Percentiles rank a stretch among this genome's conserved stretches.
Conservation (phyloP, 2,329 filamentous ascomycete species). For the Phaeomoniella chlamydospora region DNA sequence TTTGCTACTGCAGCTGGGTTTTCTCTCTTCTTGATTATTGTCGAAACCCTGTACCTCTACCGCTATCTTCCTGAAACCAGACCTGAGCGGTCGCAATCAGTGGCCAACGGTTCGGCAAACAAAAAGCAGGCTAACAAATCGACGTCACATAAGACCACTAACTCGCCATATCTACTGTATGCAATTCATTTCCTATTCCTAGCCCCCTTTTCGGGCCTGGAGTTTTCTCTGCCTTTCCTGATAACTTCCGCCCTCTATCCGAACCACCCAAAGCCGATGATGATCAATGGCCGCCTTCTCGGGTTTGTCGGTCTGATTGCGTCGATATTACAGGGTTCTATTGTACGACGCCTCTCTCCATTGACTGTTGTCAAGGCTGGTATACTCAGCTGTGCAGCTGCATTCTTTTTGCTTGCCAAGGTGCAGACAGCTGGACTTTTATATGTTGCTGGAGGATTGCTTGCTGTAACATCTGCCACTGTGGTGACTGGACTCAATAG, state of each 20-base stretch:
- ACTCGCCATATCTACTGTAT: constrained; percentile 73
- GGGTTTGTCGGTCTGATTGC: constrained; percentile 86
- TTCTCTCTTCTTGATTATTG: constrained; percentile 67
- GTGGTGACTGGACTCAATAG: constrained; percentile 91
- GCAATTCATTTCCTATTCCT: constrained; percentile 79
- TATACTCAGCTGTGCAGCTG: constrained; percentile 59
- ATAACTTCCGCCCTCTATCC: constrained; percentile 77
- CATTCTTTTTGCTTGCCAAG: constrained; percentile 65
- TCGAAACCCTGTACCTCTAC: constrained; percentile 83
- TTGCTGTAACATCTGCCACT: constrained; percentile 83
- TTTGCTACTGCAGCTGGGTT: constrained; percentile 88
- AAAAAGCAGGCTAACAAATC: constrained; percentile 11
- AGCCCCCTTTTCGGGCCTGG: constrained; percentile 95
- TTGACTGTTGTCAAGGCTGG: constrained; percentile 67
- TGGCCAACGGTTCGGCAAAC: constrained; percentile 12
- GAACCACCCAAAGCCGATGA: constrained; percentile 46
- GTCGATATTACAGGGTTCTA: constrained; percentile 81
- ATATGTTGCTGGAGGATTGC: constrained; percentile 66
- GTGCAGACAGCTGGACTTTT: constrained; percentile 54
- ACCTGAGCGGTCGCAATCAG: constrained; percentile 26
- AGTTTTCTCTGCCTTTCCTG: constrained; percentile 95
- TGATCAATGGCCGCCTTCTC: constrained; percentile 69
- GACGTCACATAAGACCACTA: constrained; percentile 44
- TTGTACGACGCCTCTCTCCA: constrained; percentile 73
- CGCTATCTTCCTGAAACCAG: constrained; percentile 74